A percentile compares a stretch with the other conserved stretches of the same genome.
phyloP scores from a whole-genome alignment of 345 rosid genomes.

The Physaria fendleri region DNA sequence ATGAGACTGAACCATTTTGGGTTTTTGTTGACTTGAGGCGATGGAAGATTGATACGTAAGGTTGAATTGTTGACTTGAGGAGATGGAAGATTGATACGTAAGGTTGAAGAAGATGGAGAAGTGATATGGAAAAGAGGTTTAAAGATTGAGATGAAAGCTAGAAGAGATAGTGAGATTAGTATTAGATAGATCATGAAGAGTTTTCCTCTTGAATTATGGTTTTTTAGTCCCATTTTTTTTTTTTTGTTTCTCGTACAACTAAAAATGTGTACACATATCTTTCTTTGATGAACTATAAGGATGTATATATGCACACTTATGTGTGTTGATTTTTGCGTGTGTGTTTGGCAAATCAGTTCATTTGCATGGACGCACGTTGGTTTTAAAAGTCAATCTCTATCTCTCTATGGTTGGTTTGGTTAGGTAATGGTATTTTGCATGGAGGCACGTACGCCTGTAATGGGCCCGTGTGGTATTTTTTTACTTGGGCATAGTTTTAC shows the following conservation, averaged over 20 bases:
- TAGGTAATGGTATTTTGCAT: too few species aligned
- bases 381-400: slow-evolving; percentile 20
- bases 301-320: neutral
- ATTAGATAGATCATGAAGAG: slow-evolving; percentile 37
- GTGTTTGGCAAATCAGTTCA: neutral
- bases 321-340: neutral
- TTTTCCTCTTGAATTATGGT: slow-evolving; percentile 27
- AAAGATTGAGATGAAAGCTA: slow-evolving; percentile 31
- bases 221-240: slow-evolving; percentile 36
- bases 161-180: slow-evolving; percentile 35
- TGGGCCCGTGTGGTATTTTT: neutral
- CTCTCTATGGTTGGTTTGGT: slow-evolving; percentile 1
- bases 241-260: neutral
- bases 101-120: slow-evolving; percentile 9
- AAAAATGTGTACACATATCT: neutral
- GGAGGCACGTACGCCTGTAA: slow-evolving; percentile 10
- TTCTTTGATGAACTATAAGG: neutral
- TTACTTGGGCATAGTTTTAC: neutral
- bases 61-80: too few species aligned
- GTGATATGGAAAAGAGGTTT: slow-evolving; percentile 14
- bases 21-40: slow-evolving; percentile 4
- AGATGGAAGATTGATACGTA: neutral
- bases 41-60: neutral
- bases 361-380: slow-evolving; percentile 44
- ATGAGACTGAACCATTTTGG: slow-evolving; percentile 43